These are phyloP conservation scores for Coriolopsis trogii DNA, from an alignment of 1,284 basidiomycete species.

Conservation along the genomic window DNA sequence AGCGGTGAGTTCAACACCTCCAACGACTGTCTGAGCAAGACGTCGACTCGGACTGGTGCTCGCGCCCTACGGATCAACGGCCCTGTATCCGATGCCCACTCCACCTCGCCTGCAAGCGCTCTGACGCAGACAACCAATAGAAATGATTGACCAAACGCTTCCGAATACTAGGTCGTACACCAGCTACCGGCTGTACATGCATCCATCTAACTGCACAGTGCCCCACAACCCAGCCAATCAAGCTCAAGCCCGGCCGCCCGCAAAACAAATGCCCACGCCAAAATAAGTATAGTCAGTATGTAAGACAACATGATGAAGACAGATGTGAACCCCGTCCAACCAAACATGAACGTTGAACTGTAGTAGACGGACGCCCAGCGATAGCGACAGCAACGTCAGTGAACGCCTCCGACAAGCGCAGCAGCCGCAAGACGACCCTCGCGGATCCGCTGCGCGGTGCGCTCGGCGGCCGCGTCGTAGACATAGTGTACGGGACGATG, in stretches of 20 bases:
- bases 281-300: conserved; percentile 11
- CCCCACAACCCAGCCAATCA: background rate
- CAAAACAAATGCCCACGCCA: background rate
- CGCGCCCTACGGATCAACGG: too few relatives aligned
- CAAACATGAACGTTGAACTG: background rate
- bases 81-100: too few relatives aligned
- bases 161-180: too few relatives aligned
- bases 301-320: conserved; percentile 25
- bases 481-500: conserved; percentile 66
- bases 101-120: too few relatives aligned
- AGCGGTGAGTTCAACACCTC: too few relatives aligned
- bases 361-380: background rate
- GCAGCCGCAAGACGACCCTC: conserved; percentile 40
- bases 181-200: too few relatives aligned
- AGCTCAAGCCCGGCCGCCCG: background rate
- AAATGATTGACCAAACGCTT: too few relatives aligned
- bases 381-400: conserved; percentile 27
- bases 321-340: conserved; percentile 2
- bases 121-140: too few relatives aligned
- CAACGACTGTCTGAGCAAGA: too few relatives aligned
- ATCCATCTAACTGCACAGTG: too few relatives aligned
- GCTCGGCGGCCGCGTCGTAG: conserved; percentile 82
- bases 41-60: too few relatives aligned
- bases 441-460: conserved; percentile 60
- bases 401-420: conserved; percentile 42